Percentiles rank a stretch among this genome's conserved stretches.
These are phyloP conservation scores for Suillus paluster DNA, from an alignment of 768 basidiomycete genomes.

Conservation along the genomic window DNA sequence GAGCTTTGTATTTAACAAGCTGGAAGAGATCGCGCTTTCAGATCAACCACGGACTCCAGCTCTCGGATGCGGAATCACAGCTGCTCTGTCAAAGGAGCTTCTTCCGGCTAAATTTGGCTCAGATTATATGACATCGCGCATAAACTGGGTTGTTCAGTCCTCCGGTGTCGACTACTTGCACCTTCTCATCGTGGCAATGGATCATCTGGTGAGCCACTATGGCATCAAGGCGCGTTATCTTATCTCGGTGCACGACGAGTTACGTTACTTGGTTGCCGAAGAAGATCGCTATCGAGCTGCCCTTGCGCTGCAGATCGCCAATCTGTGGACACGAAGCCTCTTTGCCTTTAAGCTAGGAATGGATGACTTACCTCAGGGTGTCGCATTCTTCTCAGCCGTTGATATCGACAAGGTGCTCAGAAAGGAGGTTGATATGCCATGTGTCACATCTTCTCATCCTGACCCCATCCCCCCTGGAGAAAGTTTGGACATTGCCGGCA, in stretches of 20 bases:
- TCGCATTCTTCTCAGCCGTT: slow-evolving; percentile 97
- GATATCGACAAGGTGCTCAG: slow-evolving; percentile 90
- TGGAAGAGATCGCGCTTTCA: slow-evolving; percentile 92
- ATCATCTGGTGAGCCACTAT: slow-evolving; percentile 81
- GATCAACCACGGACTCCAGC: slow-evolving; percentile 90
- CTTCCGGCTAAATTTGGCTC: slow-evolving; percentile 80
- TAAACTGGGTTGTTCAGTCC: slow-evolving; percentile 99
- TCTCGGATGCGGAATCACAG: slow-evolving; percentile 91
- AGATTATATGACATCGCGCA: slow-evolving; percentile 93
- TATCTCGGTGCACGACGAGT: slow-evolving; percentile 96
- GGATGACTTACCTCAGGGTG: slow-evolving; percentile 93
- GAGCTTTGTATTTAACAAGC: slow-evolving; percentile 95
- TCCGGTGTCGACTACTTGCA: slow-evolving; percentile 99
- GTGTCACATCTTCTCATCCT: slow-evolving; percentile 92
- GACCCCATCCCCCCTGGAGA: slow-evolving; percentile 85
- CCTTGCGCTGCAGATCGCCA: slow-evolving; percentile 92
- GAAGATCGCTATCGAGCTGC: slow-evolving; percentile 90
- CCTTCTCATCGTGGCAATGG: slow-evolving; percentile 94
- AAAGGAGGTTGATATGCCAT: slow-evolving; percentile 96
- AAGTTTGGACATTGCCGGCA: slow-evolving; percentile 68
- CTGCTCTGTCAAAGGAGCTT: slow-evolving; percentile 89
- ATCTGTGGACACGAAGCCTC: slow-evolving; percentile 91
- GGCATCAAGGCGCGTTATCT: slow-evolving; percentile 90
- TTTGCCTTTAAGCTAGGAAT: slow-evolving; percentile 95
- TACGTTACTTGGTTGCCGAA: slow-evolving; percentile 90